phyloP scores from a whole-genome alignment of 306 rosid species.

The Arachis stenosperma region DNA sequence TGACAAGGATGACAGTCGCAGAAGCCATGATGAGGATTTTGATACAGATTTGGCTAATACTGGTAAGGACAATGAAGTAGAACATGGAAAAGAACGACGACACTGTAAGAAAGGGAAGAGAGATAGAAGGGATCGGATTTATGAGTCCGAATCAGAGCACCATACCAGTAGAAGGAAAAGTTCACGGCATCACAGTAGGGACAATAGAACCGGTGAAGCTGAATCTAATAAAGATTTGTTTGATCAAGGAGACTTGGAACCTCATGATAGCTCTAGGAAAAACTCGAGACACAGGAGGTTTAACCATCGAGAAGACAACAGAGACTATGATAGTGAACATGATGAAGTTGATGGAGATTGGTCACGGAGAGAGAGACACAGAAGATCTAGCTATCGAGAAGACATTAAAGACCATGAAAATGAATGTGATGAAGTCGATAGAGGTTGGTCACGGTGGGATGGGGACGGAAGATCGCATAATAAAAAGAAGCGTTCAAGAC shows the following conservation, averaged over 20 bases:
- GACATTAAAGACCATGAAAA: constrained; percentile 32
- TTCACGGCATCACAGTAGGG: constrained; percentile 35
- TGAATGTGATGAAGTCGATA: constrained; percentile 41
- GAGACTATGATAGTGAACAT: constrained; percentile 36
- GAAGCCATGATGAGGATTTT: constrained; percentile 46
- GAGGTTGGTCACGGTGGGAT: constrained; percentile 38
- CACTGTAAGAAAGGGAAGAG: not conserved
- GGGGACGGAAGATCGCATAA: constrained; percentile 25
- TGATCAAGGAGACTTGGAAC: constrained; percentile 37
- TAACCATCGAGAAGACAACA: constrained; percentile 9
- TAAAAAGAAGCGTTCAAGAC: constrained; percentile 36
- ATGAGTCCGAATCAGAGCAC: constrained; percentile 36
- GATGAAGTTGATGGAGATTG: constrained; percentile 43
- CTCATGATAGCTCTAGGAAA: constrained; percentile 36
- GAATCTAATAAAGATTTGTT: constrained; percentile 35
- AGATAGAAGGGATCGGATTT: constrained; percentile 12
- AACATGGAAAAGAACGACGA: not conserved
- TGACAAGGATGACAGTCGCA: constrained; percentile 35
- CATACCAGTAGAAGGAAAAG: constrained; percentile 39
- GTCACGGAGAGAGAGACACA: constrained; percentile 35
- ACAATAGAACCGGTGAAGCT: constrained; percentile 33
- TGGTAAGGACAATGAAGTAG: not conserved
- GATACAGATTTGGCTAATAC: constrained; percentile 24
- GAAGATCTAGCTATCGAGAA: constrained; percentile 21
- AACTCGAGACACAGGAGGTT: constrained; percentile 32